These are phyloP conservation scores for Fennellomyces sp. DNA, from an alignment of 371 early-diverging fungal species.

Conservation along the genomic window DNA sequence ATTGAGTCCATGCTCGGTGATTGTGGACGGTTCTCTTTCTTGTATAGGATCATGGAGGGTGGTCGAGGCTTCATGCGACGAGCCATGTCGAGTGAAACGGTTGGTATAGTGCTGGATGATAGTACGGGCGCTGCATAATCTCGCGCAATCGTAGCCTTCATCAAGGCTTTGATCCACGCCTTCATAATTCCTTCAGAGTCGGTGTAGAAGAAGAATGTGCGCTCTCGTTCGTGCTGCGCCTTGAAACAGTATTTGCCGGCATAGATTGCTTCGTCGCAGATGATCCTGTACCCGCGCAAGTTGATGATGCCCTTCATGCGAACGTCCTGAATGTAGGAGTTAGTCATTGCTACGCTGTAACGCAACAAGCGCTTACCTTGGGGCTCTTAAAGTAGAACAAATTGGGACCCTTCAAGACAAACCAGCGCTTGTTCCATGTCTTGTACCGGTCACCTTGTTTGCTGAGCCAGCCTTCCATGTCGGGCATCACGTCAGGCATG, in stretches of 20 bases:
- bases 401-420: constrained; percentile 60
- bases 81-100: constrained; percentile 66
- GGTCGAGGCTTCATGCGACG: constrained; percentile 67
- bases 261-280: constrained; percentile 54
- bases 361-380: constrained; percentile 32
- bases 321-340: constrained; percentile 32
- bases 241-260: constrained; percentile 68
- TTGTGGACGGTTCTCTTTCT: constrained; percentile 13
- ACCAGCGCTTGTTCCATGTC: constrained; percentile 71
- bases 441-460: constrained; percentile 67
- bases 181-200: constrained; percentile 59
- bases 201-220: constrained; percentile 67
- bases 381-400: constrained; percentile 66
- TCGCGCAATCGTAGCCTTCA: constrained; percentile 74
- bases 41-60: constrained; percentile 52
- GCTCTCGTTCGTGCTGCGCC: constrained; percentile 53
- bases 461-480: constrained; percentile 64
- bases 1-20: constrained; percentile 7
- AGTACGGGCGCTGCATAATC: constrained; percentile 67
- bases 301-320: constrained; percentile 53
- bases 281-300: constrained; percentile 50
- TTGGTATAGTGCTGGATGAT: constrained; percentile 69
- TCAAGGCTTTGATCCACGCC: constrained; percentile 70
- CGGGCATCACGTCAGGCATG: constrained; percentile 29
- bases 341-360: background rate